Conservation (phyloP, 768 basidiomycete genomes). For the Tulasnella sp. region DNA sequence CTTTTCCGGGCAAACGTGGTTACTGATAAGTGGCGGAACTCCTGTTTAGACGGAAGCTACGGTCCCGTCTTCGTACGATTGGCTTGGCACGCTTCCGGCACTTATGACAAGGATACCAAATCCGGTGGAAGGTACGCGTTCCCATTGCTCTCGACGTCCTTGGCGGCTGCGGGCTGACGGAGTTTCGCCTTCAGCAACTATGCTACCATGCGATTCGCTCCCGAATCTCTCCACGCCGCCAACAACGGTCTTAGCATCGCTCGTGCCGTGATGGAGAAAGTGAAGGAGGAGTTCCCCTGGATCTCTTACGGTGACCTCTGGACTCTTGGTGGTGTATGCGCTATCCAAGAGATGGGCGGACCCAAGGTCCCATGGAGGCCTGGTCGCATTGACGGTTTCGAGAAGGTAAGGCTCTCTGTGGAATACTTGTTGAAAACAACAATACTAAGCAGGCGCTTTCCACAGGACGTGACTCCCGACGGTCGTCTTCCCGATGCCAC, state of each 20-base stretch:
- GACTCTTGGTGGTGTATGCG: constrained; percentile 90
- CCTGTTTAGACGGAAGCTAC: constrained; percentile 63
- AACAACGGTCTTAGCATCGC: constrained; percentile 77
- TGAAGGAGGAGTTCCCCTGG: constrained; percentile 85
- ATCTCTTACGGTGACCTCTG: constrained; percentile 94
- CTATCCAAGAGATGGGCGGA: constrained; percentile 86
- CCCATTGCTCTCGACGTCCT: neutral
- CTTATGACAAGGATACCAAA: constrained; percentile 68
- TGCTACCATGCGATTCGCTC: constrained; percentile 95
- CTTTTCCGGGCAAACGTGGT: neutral
- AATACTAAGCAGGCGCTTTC: neutral
- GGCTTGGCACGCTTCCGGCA: constrained; percentile 92
- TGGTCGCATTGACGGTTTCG: constrained; percentile 81
- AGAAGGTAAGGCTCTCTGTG: constrained; percentile 21
- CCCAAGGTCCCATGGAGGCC: constrained; percentile 91
- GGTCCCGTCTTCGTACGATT: constrained; percentile 81
- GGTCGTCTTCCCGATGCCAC: constrained; percentile 83
- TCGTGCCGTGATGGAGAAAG: constrained; percentile 68
- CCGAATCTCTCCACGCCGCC: constrained; percentile 73
- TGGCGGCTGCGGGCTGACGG: constrained; percentile 9
- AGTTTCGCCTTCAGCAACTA: constrained; percentile 56
- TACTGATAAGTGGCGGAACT: neutral
- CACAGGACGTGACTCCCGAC: constrained; percentile 58
- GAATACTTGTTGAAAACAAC: neutral
- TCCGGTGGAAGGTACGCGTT: constrained; percentile 63